Percentiles rank a stretch among this genome's conserved stretches.
These are phyloP conservation scores for Penicillium palitans DNA, from an alignment of 2,329 filamentous ascomycete genomes.

Conservation along the genomic window DNA sequence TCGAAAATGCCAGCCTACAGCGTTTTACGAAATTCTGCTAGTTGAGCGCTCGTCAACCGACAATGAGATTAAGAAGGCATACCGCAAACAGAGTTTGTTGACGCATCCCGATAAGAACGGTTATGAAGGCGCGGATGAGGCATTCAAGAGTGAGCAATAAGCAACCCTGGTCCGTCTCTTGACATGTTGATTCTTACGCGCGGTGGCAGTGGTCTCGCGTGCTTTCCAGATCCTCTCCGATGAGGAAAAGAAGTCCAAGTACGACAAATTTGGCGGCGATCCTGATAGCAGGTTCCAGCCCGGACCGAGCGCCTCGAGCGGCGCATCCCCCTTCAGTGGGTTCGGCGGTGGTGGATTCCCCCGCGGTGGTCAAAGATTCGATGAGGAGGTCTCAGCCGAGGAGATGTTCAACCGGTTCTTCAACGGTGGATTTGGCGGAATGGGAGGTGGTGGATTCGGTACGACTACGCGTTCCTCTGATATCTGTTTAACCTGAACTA, in stretches of 20 bases:
- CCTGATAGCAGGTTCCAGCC: slow-evolving; percentile 82
- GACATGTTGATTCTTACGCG: slow-evolving; percentile 4
- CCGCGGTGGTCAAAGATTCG: slow-evolving; percentile 59
- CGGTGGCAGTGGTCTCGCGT: slow-evolving; percentile 70
- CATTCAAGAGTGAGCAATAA: slow-evolving; percentile 74
- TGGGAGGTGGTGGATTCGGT: slow-evolving; percentile 64
- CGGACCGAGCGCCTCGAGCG: slow-evolving; percentile 41
- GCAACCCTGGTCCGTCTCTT: not conserved
- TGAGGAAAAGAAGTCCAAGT: slow-evolving; percentile 87
- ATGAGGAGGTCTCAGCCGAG: slow-evolving; percentile 92
- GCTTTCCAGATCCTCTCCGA: slow-evolving; percentile 94
- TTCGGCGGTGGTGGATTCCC: slow-evolving; percentile 52
- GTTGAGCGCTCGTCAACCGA: slow-evolving; percentile 70
- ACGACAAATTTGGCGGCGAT: slow-evolving; percentile 85
- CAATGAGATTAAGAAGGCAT: slow-evolving; percentile 93
- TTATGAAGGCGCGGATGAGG: slow-evolving; percentile 91
- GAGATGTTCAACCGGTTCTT: slow-evolving; percentile 98
- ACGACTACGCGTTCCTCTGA: slow-evolving; percentile 31
- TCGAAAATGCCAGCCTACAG: slow-evolving; percentile 76
- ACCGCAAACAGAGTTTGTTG: slow-evolving; percentile 87
- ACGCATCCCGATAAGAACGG: slow-evolving; percentile 99
- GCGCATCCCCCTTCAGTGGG: slow-evolving; percentile 46
- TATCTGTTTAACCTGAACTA: not conserved
- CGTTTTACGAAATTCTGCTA: slow-evolving; percentile 93
- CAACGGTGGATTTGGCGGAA: slow-evolving; percentile 62